These are phyloP conservation scores for Dissophora globulifera DNA, from an alignment of 192 early-diverging fungal genomes.

Conservation along the genomic window DNA sequence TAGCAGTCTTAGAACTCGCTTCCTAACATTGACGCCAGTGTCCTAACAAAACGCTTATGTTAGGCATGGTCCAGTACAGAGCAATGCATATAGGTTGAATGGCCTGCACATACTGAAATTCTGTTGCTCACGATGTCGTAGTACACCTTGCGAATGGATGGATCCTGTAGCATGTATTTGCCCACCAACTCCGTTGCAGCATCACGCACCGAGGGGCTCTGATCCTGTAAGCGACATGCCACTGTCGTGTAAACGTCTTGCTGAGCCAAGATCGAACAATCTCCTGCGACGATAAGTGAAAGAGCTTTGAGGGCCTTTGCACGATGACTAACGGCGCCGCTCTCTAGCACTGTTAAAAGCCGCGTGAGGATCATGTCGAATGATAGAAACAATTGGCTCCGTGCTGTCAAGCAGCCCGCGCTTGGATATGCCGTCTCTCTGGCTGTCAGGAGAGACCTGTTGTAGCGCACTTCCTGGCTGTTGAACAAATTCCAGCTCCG, in stretches of 20 bases:
- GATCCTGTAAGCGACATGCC: slow-evolving; percentile 80
- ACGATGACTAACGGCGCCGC: slow-evolving; percentile 74
- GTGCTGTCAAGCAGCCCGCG: slow-evolving; percentile 49
- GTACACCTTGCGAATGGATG: slow-evolving; percentile 75
- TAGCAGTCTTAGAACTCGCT: slow-evolving; percentile 84
- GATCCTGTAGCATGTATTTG: slow-evolving; percentile 76
- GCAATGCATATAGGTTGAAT: too few relatives aligned
- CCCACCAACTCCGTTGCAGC: slow-evolving; percentile 91
- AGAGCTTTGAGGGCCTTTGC: slow-evolving; percentile 83
- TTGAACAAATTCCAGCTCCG: slow-evolving; percentile 5
- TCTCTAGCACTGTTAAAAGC: slow-evolving; percentile 71
- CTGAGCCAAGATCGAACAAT: slow-evolving; percentile 68
- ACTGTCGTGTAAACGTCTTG: slow-evolving; percentile 75
- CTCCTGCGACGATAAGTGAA: slow-evolving; percentile 76
- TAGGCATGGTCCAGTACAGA: neutral
- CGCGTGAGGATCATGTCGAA: slow-evolving; percentile 77
- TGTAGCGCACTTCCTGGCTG: slow-evolving; percentile 1
- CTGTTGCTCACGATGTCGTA: slow-evolving; percentile 84
- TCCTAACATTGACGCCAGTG: slow-evolving; percentile 88
- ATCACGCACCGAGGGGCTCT: slow-evolving; percentile 87
- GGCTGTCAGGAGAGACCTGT: neutral
- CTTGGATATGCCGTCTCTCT: slow-evolving; percentile 32
- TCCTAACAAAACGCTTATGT: slow-evolving; percentile 63
- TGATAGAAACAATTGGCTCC: slow-evolving; percentile 70
- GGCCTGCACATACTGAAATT: slow-evolving; percentile 70